Evolutionary conservation across 441 rosid species (phyloP).

Genomic region (Breynia disticha): DNA sequence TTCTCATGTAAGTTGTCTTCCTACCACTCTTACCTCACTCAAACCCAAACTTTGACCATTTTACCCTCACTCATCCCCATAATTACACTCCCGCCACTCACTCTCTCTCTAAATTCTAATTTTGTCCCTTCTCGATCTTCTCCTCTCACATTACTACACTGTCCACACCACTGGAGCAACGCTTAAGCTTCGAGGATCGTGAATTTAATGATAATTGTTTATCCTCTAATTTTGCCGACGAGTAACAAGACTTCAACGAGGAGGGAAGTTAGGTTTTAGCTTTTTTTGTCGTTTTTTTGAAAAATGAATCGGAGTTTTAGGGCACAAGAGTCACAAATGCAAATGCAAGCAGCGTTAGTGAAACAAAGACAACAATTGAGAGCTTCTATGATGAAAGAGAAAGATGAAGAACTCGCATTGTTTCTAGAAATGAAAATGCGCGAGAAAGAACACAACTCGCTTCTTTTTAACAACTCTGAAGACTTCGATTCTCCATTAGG

Average conservation of each 20-base stretch:
- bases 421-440: conserved; percentile 87
- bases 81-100: conserved; percentile 40
- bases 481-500: conserved; percentile 70
- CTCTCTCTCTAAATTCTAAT: conserved; percentile 16
- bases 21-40: background rate
- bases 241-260: conserved; percentile 23
- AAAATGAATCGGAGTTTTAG: conserved; percentile 92
- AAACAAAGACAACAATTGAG: conserved; percentile 68
- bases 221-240: background rate
- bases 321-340: conserved; percentile 62
- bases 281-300: conserved; percentile 6
- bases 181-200: background rate
- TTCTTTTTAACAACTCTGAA: conserved; percentile 47
- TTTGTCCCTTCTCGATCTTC: background rate
- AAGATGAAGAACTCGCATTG: conserved; percentile 82
- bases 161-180: background rate
- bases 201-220: background rate
- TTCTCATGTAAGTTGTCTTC: background rate
- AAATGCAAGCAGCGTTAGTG: conserved; percentile 51
- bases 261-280: conserved; percentile 29
- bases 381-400: conserved; percentile 75
- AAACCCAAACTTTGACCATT: conserved; percentile 14
- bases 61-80: conserved; percentile 14
- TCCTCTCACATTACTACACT: background rate
- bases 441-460: conserved; percentile 71